Evolutionary conservation across 2,329 filamentous ascomycete species (phyloP).

Genomic region (Leptoxyphium fumago): DNA sequence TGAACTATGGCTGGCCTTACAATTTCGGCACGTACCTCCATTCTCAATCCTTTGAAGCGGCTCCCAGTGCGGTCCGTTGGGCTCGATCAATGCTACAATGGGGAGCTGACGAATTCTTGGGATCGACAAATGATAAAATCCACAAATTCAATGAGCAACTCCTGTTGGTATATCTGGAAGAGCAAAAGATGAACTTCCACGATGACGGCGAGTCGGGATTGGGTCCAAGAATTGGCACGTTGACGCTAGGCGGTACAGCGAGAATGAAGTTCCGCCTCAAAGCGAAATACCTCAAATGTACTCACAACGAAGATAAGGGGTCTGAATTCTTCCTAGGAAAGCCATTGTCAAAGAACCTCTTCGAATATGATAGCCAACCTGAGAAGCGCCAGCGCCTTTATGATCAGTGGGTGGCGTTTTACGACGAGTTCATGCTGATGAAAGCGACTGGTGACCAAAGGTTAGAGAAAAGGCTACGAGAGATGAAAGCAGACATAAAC

Average conservation of each 20-base stretch:
- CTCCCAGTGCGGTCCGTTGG: constrained; percentile 32
- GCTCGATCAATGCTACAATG: constrained; percentile 41
- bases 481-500: constrained; percentile 24
- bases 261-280: constrained; percentile 47
- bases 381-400: constrained; percentile 5
- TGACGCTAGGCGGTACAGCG: constrained; percentile 44
- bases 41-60: constrained; percentile 34
- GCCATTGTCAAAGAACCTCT: constrained; percentile 9
- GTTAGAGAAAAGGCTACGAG: constrained; percentile 9
- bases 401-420: constrained; percentile 18
- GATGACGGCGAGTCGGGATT: constrained; percentile 52
- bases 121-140: constrained; percentile 7
- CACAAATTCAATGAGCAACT: constrained; percentile 49
- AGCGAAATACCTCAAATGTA: constrained; percentile 29
- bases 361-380: background rate
- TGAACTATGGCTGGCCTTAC: constrained; percentile 43
- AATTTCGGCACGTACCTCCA: constrained; percentile 47
- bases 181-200: constrained; percentile 47
- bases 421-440: constrained; percentile 12
- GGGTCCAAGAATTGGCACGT: constrained; percentile 46
- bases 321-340: constrained; percentile 19
- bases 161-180: constrained; percentile 47
- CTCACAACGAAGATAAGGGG: constrained; percentile 15
- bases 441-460: constrained; percentile 6
- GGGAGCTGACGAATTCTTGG: constrained; percentile 34